Base-by-base conservation (phyloP, 352 stramenopile genomes). In the Elongisporangium anandrum region DNA sequence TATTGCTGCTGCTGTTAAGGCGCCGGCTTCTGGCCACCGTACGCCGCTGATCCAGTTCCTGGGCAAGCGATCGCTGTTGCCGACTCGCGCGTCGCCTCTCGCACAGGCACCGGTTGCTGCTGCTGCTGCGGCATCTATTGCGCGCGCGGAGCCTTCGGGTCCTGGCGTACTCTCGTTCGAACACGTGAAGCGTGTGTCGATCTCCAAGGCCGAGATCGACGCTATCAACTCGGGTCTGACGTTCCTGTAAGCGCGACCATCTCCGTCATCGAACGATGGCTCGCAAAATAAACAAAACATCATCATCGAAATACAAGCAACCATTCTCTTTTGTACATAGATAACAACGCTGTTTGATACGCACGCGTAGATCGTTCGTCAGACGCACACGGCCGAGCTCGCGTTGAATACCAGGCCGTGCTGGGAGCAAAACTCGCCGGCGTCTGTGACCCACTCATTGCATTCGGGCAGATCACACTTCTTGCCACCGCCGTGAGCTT, bases 221-320 rank as follows among this genome's bases (percentile, higher is more conserved):
- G 82, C 85, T 49, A 94, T 94, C 76, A 94, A 94, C 73, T 88
- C 70, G 52, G 85, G 81, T 57, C 58, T 91, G 51, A 72, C 80
- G 48, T 90, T 88, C 66, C 66, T 93, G 70, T 93, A 85, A 60
- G 38, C 49, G 50, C 16, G 13, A 8, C 19, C 26, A 8, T 17
- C 20, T 45, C 17, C 13, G 13, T 57, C 39, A 52, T 29, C 7
- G 39, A 26, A 6, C 20, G 19, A 16, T 9, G 12, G n/a, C 54
- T 8, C 60, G 48, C 23, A 22, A 59, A 51, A 63, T 22, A 48
- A 20, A 54, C 48, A 50, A 47, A 19, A 50, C 49, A 52, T 26
- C 48, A 59, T 45, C 34, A 7, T 45, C 34, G 34, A 45, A 45
- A 45, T 45, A 45, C 34, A 45, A 45, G 34, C 34, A 45, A 45